Evolutionary conservation across 2,329 filamentous ascomycete species (phyloP), one percentile per base, ranked within the genome.

Genomic region (Sclerotiophoma versabilis): DNA sequence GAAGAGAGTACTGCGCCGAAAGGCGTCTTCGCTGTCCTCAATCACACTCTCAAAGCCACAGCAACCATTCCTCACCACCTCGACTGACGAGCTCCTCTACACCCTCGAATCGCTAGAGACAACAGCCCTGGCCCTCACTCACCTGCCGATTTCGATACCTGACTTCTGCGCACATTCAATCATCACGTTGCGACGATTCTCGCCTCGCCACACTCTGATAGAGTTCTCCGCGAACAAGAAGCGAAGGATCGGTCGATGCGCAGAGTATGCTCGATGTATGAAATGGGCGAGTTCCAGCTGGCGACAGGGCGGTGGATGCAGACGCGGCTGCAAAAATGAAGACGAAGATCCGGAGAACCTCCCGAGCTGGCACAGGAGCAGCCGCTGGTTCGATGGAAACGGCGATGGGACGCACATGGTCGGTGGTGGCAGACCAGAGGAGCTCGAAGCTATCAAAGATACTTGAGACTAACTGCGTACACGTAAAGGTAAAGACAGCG

Each of bases 361-460:
- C n/a, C 70, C 71, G n/a, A 65, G 66, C 49, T 74, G 71, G 70
- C 71, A 74, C 59, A 60, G 66, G 26, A 66, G 61, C 37, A 69
- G 65, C 60, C 52, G 66, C 38, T 69, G 68, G 63, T 74, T 72
- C 49, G 68, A 69, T 27, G 63, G 66, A 26, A 61, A 49, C 27
- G 64, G 65, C 6, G 62, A 52, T 32, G 67, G 69, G 14, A 71
- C 69, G 19, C 67, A 64, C 41, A 72, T 71, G 65, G 60, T 72
- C 12, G 68, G 69, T 23, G 66, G 65, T 10, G 66, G 69, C 1
- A 54, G 59, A 20, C 57, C 60, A 22, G 54, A 52, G 32, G 53
- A 46, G 12, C 48, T 52, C n/a, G 54, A 52, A 41, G 54, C 47
- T n/a, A 56, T 51, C 30, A 50, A 46, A 26, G 54, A 57, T 23